phyloP scores from a whole-genome alignment of 108 stramenopile species.

The Nitzschia inconspicua region DNA sequence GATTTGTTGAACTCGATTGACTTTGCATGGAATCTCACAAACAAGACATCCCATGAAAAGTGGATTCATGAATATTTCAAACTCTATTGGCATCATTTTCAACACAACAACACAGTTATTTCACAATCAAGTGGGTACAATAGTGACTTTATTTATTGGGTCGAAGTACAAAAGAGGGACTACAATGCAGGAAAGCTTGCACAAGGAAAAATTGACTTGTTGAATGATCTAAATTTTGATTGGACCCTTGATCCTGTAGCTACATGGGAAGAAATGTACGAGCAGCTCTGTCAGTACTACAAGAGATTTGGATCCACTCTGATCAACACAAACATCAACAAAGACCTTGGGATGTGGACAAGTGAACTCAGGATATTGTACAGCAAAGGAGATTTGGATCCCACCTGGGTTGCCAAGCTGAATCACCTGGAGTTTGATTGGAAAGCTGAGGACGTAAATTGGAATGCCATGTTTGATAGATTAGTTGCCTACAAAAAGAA shows the following conservation, averaged over 20 bases:
- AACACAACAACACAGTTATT: too few relatives aligned
- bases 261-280: constrained; percentile 8
- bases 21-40: constrained; percentile 34
- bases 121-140: too few relatives aligned
- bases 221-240: constrained; percentile 11
- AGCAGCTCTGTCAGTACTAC: neutral
- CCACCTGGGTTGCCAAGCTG: neutral
- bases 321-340: constrained; percentile 2
- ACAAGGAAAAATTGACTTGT: neutral
- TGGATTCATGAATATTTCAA: constrained; percentile 9
- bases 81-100: neutral
- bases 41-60: neutral
- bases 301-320: neutral
- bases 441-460: constrained; percentile 2
- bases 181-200: too few relatives aligned
- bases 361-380: too few relatives aligned
- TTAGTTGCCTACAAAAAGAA: constrained; percentile 14
- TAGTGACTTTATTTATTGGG: too few relatives aligned
- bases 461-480: constrained; percentile 15
- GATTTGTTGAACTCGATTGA: constrained; percentile 35
- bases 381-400: too few relatives aligned
- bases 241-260: too few relatives aligned
- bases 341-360: constrained; percentile 1
- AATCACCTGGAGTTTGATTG: constrained; percentile 1
- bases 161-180: too few relatives aligned